Base-by-base conservation (phyloP, 1,284 basidiomycete species). In the Moniliophthora roreri region DNA sequence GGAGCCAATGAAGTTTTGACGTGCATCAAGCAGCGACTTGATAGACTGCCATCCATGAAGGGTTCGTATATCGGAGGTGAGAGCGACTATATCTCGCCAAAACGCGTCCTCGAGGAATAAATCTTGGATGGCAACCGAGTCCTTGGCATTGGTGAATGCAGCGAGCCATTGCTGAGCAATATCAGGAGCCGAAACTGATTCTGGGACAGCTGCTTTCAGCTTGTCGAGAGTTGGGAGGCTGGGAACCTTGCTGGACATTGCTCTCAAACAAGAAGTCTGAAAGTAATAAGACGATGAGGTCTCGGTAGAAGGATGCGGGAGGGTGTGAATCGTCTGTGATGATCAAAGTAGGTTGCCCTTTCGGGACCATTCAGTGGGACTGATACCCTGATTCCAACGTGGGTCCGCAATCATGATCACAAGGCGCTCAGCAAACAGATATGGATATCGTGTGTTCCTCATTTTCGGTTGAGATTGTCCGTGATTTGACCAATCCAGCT, bases 11-110 rank as follows among this genome's bases (percentile, higher is more conserved):
- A 52, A 35, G 0, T 62, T 53, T 44, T 81, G 72, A 28, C 71
- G 69, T 46, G 76, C 72, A 26, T 59, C 16, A 35, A 80, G 68
- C 59, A 80, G 73, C 45, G 64, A 62, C 34, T 57, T 61, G 50
- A 82, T 73, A 21, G 60, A 57, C 1, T 57, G 37, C 23, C 49
- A 59, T 36, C 74, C 74, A 51, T 76, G 74, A 63, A 84, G 79
- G 9, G 81, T 82, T 53, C 80, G 78, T 58, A 82, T 77, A 54
- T 79, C 75, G 75, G 78, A 82, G 16, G 82, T 81, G 49, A 84
- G 68, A 2, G 78, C 69, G 51, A 82, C 72, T 60, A 76, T 71
- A 60, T 84, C 82, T 28, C 80, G 72, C 80, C 80, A 84, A 63
- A 76, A 75, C 16, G 69, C 69, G 49, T 71, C 71, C 8, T 72